phyloP scores from a whole-genome alignment of 306 rosid species.

The Luffa acutangula region DNA sequence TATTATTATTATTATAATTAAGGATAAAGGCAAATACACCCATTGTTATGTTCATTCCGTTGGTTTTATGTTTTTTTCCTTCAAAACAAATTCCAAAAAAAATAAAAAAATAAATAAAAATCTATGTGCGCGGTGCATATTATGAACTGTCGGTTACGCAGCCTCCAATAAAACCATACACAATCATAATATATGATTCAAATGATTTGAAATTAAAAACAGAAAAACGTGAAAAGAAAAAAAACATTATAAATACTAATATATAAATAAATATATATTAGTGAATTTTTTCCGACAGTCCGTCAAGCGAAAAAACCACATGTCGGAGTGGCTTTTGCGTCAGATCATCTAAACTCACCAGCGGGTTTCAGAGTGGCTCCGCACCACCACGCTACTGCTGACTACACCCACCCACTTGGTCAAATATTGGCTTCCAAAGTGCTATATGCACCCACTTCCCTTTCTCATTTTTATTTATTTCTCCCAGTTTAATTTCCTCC shows the following conservation, averaged over 20 bases:
- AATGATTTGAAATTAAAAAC: neutral
- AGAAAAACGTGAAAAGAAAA: neutral
- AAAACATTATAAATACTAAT: too few relatives aligned
- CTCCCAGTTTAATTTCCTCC: neutral
- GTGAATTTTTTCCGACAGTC: neutral
- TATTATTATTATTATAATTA: too few relatives aligned
- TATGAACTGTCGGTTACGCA: neutral
- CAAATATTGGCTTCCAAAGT: neutral
- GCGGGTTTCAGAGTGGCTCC: neutral
- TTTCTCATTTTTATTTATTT: neutral
- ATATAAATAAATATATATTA: neutral
- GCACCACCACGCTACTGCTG: neutral
- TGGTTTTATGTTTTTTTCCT: too few relatives aligned
- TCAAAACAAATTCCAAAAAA: neutral
- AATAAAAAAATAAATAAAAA: neutral
- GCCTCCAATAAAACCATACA: neutral
- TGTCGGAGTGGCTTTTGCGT: constrained; percentile 8
- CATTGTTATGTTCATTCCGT: too few relatives aligned
- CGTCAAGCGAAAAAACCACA: neutral
- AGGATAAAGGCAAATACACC: too few relatives aligned
- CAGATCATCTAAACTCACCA: neutral
- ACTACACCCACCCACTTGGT: constrained; percentile 4
- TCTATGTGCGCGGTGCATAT: neutral
- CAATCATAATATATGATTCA: neutral
- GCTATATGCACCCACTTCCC: neutral